phyloP scores from a whole-genome alignment of 179 eudicot species.

The Dionaea muscipula region DNA sequence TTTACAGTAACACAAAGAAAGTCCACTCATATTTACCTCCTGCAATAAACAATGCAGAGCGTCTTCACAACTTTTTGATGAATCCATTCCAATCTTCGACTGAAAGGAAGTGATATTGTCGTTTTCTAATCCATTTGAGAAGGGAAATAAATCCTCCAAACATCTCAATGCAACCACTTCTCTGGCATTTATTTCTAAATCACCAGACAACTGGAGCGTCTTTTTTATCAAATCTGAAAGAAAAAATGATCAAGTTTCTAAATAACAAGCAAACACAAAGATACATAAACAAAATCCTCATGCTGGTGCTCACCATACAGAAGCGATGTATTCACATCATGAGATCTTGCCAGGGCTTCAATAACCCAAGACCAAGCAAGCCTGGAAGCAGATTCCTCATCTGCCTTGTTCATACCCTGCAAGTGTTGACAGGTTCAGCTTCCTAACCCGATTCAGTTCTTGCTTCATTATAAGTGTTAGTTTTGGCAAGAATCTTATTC shows the following conservation, averaged over 20 bases:
- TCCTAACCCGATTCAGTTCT: no score
- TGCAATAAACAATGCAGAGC: conserved; percentile 13
- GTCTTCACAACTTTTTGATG: conserved; percentile 16
- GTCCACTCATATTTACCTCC: conserved; percentile 12
- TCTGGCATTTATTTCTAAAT: conserved; percentile 13
- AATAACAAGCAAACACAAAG: background rate
- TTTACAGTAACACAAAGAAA: conserved; percentile 5
- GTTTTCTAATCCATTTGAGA: conserved; percentile 6
- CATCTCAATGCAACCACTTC: conserved; percentile 26
- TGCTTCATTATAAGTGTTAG: no score
- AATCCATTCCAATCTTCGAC: conserved; percentile 5
- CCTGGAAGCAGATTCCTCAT: conserved; percentile 16
- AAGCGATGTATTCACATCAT: conserved; percentile 28
- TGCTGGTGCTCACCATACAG: conserved; percentile 23
- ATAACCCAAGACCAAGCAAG: conserved; percentile 56
- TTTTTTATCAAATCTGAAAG: conserved; percentile 15
- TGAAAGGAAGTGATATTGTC: background rate
- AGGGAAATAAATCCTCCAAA: conserved; percentile 18
- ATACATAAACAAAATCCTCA: background rate
- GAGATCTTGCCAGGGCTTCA: conserved; percentile 48
- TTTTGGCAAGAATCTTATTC: no score
- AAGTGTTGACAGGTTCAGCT: no score
- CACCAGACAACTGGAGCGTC: conserved; percentile 6
- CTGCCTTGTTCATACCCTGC: background rate
- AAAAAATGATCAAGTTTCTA: background rate